Evolutionary conservation across 169 alveolate species (phyloP).

Genomic region (Cryptosporidium andersoni): DNA sequence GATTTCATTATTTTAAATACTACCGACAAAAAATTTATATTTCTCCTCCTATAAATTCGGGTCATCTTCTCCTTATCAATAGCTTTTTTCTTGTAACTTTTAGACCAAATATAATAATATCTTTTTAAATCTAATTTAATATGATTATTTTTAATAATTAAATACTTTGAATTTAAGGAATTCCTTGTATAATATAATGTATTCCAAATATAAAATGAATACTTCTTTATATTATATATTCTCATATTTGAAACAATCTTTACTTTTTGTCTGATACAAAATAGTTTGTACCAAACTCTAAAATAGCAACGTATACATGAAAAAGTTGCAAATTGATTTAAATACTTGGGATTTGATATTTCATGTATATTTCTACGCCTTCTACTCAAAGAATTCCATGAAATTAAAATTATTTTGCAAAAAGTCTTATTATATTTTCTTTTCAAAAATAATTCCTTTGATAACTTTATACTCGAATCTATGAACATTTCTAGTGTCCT

Average conservation of each 20-base stretch:
- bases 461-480: neutral
- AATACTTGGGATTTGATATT: neutral
- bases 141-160: neutral
- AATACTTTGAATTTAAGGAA: neutral
- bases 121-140: neutral
- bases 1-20: neutral
- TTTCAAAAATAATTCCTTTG: neutral
- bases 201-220: neutral
- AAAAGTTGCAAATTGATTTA: neutral
- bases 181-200: neutral
- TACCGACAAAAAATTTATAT: neutral
- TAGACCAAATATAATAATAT: neutral
- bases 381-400: constrained; percentile 4
- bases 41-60: neutral
- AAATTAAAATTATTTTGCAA: neutral
- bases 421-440: neutral
- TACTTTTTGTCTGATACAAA: neutral
- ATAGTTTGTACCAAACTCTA: constrained; percentile 4
- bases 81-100: neutral
- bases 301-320: neutral
- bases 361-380: neutral
- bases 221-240: neutral
- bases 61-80: neutral
- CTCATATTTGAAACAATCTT: neutral
- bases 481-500: neutral